Base-by-base conservation (phyloP, 805 yeast species). In the Pichia exigua region DNA sequence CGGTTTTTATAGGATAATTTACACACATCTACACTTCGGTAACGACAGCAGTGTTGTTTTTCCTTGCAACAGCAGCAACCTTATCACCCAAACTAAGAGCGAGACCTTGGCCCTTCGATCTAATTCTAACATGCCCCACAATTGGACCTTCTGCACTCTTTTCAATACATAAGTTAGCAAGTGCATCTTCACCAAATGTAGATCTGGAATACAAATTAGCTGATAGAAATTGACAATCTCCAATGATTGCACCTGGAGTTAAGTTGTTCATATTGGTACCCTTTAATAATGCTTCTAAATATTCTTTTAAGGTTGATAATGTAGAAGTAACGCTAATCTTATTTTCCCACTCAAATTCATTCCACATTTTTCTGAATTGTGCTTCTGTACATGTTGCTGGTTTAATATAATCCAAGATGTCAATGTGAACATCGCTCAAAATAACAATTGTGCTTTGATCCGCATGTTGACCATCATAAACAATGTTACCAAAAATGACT, bases 341-440 rank as follows among this genome's bases (percentile, higher is more conserved):
- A 74, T 94, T 94, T 71, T 94, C 99, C 99, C 99, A 94, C 72
- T 94, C 99, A 66, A 95, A 94, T 67, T 91, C 97, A 67, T 90
- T 89, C 99, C 99, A 94, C 98, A 91, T 92, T 62, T 83, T 79
- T 65, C 99, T 86, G 86, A 94, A 94, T 59, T 81, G 85, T 44
- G 83, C 81, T 70, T 92, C 98, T 17, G 90, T 73, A 67, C 96
- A 87, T 24, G 79, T 77, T n/a, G 95, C 94, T 21, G 99, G 97
- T 67, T 88, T 89, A 68, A 94, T 90, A 72, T 94, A 94, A 69
- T 94, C 98, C 90, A 94, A 88, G 49, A 94, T 87, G 67, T 94
- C 97, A 53, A 94, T 91, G 66, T 91, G 96, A 47, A 94, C 90
- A 66, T 94, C 98, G 63, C 88, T 89, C 64, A 94, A 76, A 53